phyloP scores from a whole-genome alignment of 495 filamentous ascomycete species.

The Neurospora intermedia region DNA sequence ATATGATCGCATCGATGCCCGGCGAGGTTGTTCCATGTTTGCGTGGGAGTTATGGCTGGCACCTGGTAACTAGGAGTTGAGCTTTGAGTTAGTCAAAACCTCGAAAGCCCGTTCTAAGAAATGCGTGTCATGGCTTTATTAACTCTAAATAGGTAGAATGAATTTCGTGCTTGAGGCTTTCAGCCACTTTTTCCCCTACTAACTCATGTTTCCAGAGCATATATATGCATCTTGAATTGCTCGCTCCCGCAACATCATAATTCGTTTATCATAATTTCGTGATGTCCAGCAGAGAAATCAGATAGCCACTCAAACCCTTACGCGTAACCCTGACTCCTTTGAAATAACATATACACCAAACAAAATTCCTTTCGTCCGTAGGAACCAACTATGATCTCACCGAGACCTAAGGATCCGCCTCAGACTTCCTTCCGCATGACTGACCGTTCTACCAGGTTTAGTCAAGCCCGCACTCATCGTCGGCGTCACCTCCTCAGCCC shows the following conservation, averaged over 20 bases:
- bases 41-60: not conserved
- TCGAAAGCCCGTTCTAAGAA: not conserved
- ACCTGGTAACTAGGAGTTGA: not conserved
- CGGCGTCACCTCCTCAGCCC: not conserved
- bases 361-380: not conserved
- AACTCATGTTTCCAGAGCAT: not conserved
- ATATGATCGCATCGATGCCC: not conserved
- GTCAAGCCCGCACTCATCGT: not conserved
- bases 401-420: not conserved
- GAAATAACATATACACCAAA: not conserved
- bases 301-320: not conserved
- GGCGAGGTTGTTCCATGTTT: not conserved
- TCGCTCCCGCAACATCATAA: not conserved
- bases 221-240: not conserved
- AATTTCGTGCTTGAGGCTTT: not conserved
- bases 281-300: not conserved
- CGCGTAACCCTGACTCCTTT: not conserved
- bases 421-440: not conserved
- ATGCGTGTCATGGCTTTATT: not conserved
- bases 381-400: not conserved
- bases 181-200: not conserved
- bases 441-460: not conserved
- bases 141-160: not conserved
- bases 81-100: not conserved
- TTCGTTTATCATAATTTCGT: not conserved